Evolutionary conservation across 169 alveolate genomes (phyloP).

Genomic region (Miamiensis avidus): DNA sequence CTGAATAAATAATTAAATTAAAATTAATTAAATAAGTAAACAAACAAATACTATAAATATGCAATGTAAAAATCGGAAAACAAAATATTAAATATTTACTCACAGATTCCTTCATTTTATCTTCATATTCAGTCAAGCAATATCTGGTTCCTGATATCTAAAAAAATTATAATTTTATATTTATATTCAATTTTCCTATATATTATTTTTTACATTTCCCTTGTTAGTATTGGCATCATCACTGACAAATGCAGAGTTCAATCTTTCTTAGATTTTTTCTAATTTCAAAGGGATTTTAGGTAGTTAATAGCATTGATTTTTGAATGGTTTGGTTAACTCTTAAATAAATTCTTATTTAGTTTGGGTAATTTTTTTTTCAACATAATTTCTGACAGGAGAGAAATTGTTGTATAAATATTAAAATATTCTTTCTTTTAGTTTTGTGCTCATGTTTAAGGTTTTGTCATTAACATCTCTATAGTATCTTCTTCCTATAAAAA

Average conservation of each 20-base stretch:
- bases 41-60: background rate
- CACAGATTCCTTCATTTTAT: conserved; percentile 46
- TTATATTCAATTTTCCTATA: too few relatives aligned
- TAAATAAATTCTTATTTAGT: background rate
- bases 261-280: background rate
- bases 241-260: background rate
- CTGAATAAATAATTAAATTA: conserved; percentile 22
- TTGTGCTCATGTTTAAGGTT: background rate
- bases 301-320: too few relatives aligned
- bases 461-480: background rate
- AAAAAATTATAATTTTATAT: too few relatives aligned
- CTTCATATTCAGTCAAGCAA: conserved; percentile 43
- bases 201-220: background rate
- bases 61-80: too few relatives aligned
- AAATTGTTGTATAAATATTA: too few relatives aligned
- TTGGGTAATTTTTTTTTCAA: background rate
- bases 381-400: background rate
- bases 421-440: background rate
- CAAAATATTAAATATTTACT: conserved; percentile 9
- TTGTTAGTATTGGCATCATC: background rate
- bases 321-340: background rate
- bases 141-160: conserved; percentile 73
- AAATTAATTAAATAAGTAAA: too few relatives aligned
- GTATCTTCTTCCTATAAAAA: background rate
- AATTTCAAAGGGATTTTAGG: background rate